Conservation (phyloP, 2,329 filamentous ascomycete species). For the Cercospora beticola region DNA sequence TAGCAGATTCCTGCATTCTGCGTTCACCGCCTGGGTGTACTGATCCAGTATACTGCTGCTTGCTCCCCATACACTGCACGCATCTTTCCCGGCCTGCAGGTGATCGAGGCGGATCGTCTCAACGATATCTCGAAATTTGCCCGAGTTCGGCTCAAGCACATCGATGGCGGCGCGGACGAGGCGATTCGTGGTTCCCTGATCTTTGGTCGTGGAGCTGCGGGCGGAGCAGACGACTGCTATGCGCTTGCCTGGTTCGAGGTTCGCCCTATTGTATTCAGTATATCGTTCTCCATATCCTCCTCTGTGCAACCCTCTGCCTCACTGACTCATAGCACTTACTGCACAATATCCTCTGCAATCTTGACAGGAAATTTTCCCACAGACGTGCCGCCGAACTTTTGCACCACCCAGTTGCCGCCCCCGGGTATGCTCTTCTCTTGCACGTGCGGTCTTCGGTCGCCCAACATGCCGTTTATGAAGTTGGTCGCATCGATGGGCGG, state of each 20-base stretch:
- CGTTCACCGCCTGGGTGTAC: slow-evolving; percentile 66
- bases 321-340: slow-evolving; percentile 37
- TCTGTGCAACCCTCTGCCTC: neutral
- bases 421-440: slow-evolving; percentile 51
- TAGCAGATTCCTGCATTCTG: slow-evolving; percentile 76
- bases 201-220: slow-evolving; percentile 89
- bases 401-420: slow-evolving; percentile 70
- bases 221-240: slow-evolving; percentile 95
- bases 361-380: slow-evolving; percentile 83
- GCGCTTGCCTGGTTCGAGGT: slow-evolving; percentile 60
- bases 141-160: slow-evolving; percentile 43
- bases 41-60: slow-evolving; percentile 46
- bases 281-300: neutral
- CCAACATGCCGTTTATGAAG: slow-evolving; percentile 28
- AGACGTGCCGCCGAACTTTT: slow-evolving; percentile 94
- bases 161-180: slow-evolving; percentile 51
- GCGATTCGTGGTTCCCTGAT: slow-evolving; percentile 90
- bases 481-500: slow-evolving; percentile 26
- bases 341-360: slow-evolving; percentile 62
- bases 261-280: slow-evolving; percentile 42
- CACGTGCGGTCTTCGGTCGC: slow-evolving; percentile 42
- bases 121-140: slow-evolving; percentile 70
- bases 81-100: slow-evolving; percentile 64
- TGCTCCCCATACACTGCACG: slow-evolving; percentile 29
- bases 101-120: slow-evolving; percentile 82